Evolutionary conservation across 495 filamentous ascomycete species (phyloP).

Genomic region (Penicillium flavigenum): DNA sequence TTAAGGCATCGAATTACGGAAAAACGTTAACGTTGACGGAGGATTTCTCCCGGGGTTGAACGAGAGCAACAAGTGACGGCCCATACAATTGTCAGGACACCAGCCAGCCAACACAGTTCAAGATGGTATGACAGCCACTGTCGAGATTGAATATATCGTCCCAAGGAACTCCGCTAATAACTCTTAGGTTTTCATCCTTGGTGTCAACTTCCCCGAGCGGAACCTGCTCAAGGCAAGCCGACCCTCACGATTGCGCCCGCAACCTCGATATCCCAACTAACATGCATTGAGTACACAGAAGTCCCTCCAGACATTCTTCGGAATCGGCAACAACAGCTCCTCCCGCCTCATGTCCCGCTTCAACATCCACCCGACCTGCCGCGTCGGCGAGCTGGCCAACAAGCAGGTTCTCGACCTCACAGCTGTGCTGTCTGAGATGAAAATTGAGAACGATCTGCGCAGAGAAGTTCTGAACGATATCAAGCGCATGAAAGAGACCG

Average conservation of each 20-base stretch:
- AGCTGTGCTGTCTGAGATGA: constrained; percentile 86
- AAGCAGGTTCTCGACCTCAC: constrained; percentile 75
- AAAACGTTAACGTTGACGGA: constrained; percentile 40
- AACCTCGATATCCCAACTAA: constrained; percentile 18
- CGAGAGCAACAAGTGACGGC: constrained; percentile 14
- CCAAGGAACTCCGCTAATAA: background rate
- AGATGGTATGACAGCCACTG: constrained; percentile 32
- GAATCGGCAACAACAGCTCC: constrained; percentile 71
- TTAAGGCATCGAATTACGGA: constrained; percentile 23
- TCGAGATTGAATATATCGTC: background rate
- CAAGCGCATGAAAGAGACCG: constrained; percentile 82
- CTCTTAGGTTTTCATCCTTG: constrained; percentile 74
- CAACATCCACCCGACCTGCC: constrained; percentile 78
- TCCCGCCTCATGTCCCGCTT: constrained; percentile 78
- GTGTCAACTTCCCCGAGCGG: constrained; percentile 78
- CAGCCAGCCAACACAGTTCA: constrained; percentile 20
- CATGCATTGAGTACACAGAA: constrained; percentile 51
- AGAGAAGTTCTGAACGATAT: constrained; percentile 80
- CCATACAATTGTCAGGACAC: constrained; percentile 11
- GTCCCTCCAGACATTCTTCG: constrained; percentile 86
- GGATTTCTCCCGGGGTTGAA: constrained; percentile 35
- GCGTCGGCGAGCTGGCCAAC: constrained; percentile 65
- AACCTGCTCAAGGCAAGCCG: constrained; percentile 72
- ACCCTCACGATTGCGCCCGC: constrained; percentile 14
- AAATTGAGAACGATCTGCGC: constrained; percentile 85